Percentiles rank a stretch among this genome's conserved stretches.
These are phyloP conservation scores for Zygoascus bituminiphila DNA, from an alignment of 805 yeast genomes.

Conservation along the genomic window DNA sequence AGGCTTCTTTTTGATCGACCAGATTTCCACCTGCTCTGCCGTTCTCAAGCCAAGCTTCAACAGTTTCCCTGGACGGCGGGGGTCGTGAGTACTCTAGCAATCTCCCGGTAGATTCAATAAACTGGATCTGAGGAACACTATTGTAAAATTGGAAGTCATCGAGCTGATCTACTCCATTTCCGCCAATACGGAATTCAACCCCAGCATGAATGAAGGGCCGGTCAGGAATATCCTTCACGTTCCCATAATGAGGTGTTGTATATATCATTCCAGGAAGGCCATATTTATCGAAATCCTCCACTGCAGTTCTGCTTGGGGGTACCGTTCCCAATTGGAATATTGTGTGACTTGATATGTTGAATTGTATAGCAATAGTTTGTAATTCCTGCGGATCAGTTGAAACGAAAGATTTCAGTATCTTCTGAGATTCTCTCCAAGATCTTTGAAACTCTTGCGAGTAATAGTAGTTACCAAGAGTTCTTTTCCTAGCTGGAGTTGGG, in stretches of 20 bases:
- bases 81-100: constrained; percentile 39
- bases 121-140: background rate
- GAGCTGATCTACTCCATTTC: constrained; percentile 27
- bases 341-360: background rate
- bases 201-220: constrained; percentile 62
- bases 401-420: background rate
- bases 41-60: constrained; percentile 30
- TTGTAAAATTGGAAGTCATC: constrained; percentile 7
- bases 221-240: constrained; percentile 41
- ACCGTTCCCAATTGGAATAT: background rate
- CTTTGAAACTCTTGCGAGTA: background rate
- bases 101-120: constrained; percentile 13
- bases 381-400: background rate
- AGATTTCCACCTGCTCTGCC: too few species aligned
- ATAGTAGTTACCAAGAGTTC: background rate
- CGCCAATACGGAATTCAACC: constrained; percentile 43
- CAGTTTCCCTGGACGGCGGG: constrained; percentile 42
- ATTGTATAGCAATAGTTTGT: background rate
- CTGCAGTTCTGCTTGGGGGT: constrained; percentile 26
- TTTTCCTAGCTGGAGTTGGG: background rate
- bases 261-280: constrained; percentile 49
- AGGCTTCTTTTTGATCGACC: background rate
- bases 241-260: constrained; percentile 55
- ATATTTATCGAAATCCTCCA: constrained; percentile 37
- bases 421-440: background rate